Evolutionary conservation across 768 basidiomycete genomes (phyloP).

Genomic region (Hypsizygus marmoreus): DNA sequence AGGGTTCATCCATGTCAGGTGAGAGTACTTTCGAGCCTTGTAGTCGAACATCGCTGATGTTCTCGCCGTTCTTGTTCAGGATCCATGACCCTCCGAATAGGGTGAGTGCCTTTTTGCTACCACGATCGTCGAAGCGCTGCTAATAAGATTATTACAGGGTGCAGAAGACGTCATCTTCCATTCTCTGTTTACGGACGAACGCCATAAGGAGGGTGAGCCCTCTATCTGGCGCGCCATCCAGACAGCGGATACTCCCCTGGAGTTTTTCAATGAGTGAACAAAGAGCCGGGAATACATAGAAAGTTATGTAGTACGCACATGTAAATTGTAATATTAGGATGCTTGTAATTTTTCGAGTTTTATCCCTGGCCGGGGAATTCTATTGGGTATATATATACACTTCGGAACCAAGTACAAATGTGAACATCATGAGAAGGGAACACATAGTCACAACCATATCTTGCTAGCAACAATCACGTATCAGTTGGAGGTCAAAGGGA

Average conservation of each 20-base stretch:
- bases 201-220: conserved; percentile 48
- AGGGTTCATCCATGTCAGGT: conserved; percentile 77
- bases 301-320: conserved; percentile 1
- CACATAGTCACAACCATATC: conserved; percentile 3
- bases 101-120: conserved; percentile 36
- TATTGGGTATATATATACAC: conserved; percentile 9
- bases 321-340: neutral
- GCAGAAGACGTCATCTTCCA: conserved; percentile 69
- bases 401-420: conserved; percentile 14
- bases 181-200: conserved; percentile 65
- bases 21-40: conserved; percentile 19
- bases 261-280: conserved; percentile 69
- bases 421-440: neutral
- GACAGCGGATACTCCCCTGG: conserved; percentile 53
- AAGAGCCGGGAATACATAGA: neutral
- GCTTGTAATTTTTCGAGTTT: no score
- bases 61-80: conserved; percentile 34
- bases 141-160: conserved; percentile 43
- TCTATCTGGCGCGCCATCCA: conserved; percentile 70
- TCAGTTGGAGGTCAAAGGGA: neutral
- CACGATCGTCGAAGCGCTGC: neutral
- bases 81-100: conserved; percentile 77
- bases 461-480: neutral
- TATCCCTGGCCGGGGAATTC: neutral
- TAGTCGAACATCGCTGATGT: no score